Evolutionary conservation across 1,284 basidiomycete species (phyloP).

Genomic region (Phylloporus gajari): DNA sequence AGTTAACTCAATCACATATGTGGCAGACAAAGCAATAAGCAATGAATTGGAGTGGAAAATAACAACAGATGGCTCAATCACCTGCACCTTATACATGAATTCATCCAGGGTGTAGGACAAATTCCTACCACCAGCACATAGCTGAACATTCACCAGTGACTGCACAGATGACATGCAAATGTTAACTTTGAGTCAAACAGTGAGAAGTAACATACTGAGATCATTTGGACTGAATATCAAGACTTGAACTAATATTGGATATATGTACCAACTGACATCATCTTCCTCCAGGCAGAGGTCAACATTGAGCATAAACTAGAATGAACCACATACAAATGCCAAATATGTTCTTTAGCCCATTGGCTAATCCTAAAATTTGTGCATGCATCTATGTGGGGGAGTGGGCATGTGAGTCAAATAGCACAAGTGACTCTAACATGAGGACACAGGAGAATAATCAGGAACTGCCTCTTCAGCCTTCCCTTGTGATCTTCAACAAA

Average conservation of each 20-base stretch:
- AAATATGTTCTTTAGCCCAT: conserved; percentile 60
- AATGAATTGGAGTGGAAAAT: conserved; percentile 60
- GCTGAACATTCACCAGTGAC: conserved; percentile 22
- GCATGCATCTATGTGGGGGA: conserved; percentile 54
- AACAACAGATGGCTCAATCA: conserved; percentile 57
- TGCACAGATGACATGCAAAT: conserved; percentile 51
- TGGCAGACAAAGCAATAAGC: conserved; percentile 55
- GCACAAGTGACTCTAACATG: background rate
- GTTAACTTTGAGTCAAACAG: conserved; percentile 68
- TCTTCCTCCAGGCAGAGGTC: conserved; percentile 50
- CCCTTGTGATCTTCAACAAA: conserved; percentile 72
- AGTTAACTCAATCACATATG: conserved; percentile 62
- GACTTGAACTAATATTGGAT: conserved; percentile 52
- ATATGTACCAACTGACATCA: conserved; percentile 48
- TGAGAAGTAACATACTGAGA: conserved; percentile 54
- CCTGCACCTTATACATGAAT: conserved; percentile 58
- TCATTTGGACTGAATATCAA: conserved; percentile 77
- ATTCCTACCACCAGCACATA: conserved; percentile 58
- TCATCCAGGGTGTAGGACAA: conserved; percentile 66
- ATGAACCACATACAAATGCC: conserved; percentile 49
- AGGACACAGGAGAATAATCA: background rate
- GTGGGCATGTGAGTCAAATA: background rate
- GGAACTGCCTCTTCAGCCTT: conserved; percentile 58
- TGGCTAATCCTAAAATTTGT: conserved; percentile 69
- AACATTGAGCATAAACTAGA: background rate